Percentiles rank a stretch among this genome's conserved stretches.
phyloP scores from a whole-genome alignment of 2,329 filamentous ascomycete genomes.

The Ophiosphaerella korrae region DNA sequence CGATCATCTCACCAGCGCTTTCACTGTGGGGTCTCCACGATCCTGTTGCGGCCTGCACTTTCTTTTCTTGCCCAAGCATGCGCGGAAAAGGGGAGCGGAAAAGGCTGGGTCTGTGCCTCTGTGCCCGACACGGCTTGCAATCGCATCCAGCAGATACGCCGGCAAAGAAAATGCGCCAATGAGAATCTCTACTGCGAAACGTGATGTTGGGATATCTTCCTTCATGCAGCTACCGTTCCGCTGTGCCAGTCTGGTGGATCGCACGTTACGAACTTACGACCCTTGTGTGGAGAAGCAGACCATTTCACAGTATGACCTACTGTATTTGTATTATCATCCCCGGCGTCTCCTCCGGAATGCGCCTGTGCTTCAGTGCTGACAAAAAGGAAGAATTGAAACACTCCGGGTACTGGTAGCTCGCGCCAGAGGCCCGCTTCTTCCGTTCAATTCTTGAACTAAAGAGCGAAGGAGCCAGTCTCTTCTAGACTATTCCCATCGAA shows the following conservation, averaged over 20 bases:
- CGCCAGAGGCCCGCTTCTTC: constrained; percentile 3
- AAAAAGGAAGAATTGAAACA: constrained; percentile 4
- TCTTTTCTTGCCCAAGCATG: constrained; percentile 4
- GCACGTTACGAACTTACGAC: neutral
- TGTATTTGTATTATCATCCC: too few species aligned
- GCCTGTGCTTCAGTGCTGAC: neutral
- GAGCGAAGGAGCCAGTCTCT: neutral
- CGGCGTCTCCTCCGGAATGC: constrained; percentile 1
- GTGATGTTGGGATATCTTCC: constrained; percentile 7
- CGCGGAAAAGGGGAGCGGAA: constrained; percentile 11
- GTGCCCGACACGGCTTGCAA: neutral
- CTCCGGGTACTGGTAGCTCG: neutral
- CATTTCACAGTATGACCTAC: too few species aligned
- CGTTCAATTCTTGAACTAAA: neutral
- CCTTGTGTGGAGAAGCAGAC: constrained; percentile 11
- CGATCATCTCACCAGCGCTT: constrained; percentile 17
- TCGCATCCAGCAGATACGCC: constrained; percentile 17
- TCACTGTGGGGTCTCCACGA: constrained; percentile 29
- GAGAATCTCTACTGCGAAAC: constrained; percentile 1
- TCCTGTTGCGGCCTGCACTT: constrained; percentile 8
- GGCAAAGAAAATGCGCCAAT: constrained; percentile 19
- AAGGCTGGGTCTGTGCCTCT: constrained; percentile 12
- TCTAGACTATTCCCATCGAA: neutral
- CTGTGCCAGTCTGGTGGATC: neutral
- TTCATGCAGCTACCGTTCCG: constrained; percentile 16